Evolutionary conservation across 176 grass and related monocot genomes (phyloP), one percentile per base, ranked within the genome.

Genomic region (Cenchrus purpureus): DNA sequence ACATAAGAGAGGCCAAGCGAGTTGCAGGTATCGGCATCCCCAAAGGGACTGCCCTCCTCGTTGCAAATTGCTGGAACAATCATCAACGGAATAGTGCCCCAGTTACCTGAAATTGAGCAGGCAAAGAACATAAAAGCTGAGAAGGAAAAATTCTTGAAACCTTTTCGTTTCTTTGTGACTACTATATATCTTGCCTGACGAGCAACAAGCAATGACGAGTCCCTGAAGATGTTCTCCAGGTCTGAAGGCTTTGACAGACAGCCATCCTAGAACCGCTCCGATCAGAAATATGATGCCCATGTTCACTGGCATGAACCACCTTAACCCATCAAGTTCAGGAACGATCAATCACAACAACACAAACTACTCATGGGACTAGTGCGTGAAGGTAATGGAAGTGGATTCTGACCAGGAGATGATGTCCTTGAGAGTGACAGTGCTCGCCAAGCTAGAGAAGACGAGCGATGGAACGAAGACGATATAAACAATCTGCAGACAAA

Each of bases 261-360:
- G 7, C 84, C 84, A 95, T 15, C 92, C 92, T 1, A 95, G 86
- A 63, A 74, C 20, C 13, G 73, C 87, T 22, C 92, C 90, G 5
- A 78, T 54, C n/a, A 83, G 69, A 69, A 89, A 89, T 16, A 81
- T 77, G 56, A 95, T 76, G 22, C 74, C 73, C 57, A 92, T 83
- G 45, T 94, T 92, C 59, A 95, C 73, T n/a, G 82, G 92, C 87
- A 95, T 92, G 66, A 92, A 94, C 87, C 92, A 90, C 92, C 92
- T 92, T 54, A 53, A 74, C 13, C 14, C 51, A 67, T 46, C 7
- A 45, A 45, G 12, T 57, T 83, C 51, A 71, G 56, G 4, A 81
- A 22, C 20, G 17, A 54, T 12, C 42, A 45, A 71, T 61, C 16
- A 69, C 31, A 32, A 32, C 31, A 60, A 65, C 7, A 4, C 10